These are phyloP conservation scores for Aspergillus sojae DNA, from an alignment of 2,329 filamentous ascomycete genomes.

Conservation along the genomic window DNA sequence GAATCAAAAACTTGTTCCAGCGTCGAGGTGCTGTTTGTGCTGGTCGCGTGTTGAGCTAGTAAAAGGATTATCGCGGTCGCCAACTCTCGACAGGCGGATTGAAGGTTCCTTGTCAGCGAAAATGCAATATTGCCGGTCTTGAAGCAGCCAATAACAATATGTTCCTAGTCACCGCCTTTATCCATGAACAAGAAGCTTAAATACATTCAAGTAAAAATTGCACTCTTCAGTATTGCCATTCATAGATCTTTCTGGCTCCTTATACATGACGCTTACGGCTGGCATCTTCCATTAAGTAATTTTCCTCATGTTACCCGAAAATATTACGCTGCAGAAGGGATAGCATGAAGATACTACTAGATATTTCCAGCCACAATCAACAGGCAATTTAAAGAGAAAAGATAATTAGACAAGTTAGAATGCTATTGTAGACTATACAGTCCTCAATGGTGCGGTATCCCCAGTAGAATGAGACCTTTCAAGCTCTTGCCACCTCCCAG, in stretches of 20 bases:
- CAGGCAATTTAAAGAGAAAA: neutral
- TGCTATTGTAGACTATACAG: slow-evolving; percentile 5
- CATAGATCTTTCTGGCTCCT: neutral
- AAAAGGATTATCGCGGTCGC: slow-evolving; percentile 13
- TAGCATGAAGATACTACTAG: neutral
- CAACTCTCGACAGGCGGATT: slow-evolving; percentile 13
- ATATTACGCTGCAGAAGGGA: neutral
- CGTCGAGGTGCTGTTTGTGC: neutral
- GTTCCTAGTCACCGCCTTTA: slow-evolving; percentile 29
- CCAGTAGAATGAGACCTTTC: slow-evolving; percentile 24
- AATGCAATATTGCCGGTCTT: slow-evolving; percentile 36
- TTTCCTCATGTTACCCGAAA: neutral
- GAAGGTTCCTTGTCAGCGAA: slow-evolving; percentile 28
- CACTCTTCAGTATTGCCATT: neutral
- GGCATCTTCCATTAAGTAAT: neutral
- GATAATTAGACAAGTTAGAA: slow-evolving; percentile 18
- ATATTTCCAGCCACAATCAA: neutral
- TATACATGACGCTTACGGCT: neutral
- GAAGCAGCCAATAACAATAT: slow-evolving; percentile 27
- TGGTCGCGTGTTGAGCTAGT: slow-evolving; percentile 12
- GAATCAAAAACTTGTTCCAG: neutral
- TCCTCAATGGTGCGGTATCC: neutral
- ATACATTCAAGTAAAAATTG: neutral
- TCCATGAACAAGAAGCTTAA: neutral
- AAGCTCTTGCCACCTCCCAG: slow-evolving; percentile 81